Base-by-base conservation (phyloP, 257 asterid species). In the Solanum virginianum region DNA sequence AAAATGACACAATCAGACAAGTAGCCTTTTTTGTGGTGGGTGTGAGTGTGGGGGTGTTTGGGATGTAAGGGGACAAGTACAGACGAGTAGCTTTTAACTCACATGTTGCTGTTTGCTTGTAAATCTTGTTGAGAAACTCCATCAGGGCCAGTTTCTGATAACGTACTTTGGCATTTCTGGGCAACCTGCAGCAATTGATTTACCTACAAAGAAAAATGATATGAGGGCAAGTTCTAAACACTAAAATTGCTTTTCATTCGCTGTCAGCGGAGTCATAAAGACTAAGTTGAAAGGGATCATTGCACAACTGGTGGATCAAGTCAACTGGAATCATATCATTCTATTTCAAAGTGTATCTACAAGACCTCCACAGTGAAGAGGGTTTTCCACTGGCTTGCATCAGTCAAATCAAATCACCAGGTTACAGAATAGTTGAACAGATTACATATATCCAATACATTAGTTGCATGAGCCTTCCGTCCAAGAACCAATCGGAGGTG, bases 101-200 rank as follows among this genome's bases (percentile, higher is more conserved):
- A 97, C 99, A 97, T 88, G 86, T 84, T 97, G 88, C 97, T 92
- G 91, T 92, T 97, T 85, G 97, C 91, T 90, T 95, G 98, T 75
- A 97, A 88, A 89, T 95, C 98, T 85, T 94, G 93, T 85, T 91
- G 98, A 82, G 98, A 91, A 84, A 92, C 87, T 29, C 98, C 98
- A 56, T 94, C 97, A 26, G 96, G 91, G 71, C 98, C 98, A 88
- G 95, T 91, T 90, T 97, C 98, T 80, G 98, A 88, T 80, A 97
- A 87, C 69, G 98, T 90, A 91, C 89, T 95, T 69, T 94, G 98
- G 91, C 99, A 97, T 92, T 94, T 95, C 86, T 95, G 98, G 36
- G 99, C 99, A 84, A 95, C 98, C 91, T 95, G 98, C 43, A 97
- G 91, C 63, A 97, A 88, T 87, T 94, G 97, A 91, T 93, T 94